phyloP scores from a whole-genome alignment of 2,329 filamentous ascomycete species.

The Myriosclerotinia duriaeana region DNA sequence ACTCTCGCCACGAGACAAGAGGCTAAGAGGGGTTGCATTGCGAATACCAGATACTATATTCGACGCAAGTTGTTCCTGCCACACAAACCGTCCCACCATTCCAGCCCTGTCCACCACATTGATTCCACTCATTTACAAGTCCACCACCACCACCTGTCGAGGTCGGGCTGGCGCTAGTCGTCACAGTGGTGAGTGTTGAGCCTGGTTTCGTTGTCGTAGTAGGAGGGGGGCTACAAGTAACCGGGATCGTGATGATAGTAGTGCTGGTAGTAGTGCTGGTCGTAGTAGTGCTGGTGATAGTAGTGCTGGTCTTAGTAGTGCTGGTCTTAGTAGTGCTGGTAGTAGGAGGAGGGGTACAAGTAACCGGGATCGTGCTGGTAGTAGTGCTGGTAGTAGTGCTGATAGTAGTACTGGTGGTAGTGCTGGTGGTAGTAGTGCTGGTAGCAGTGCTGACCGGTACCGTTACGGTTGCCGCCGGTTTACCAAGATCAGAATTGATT shows the following conservation, averaged over 20 bases:
- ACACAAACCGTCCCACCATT: constrained; percentile 29
- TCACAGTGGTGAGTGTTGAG: constrained; percentile 28
- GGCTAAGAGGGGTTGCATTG: constrained; percentile 27
- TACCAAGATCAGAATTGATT: constrained; percentile 25
- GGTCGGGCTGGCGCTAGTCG: constrained; percentile 19
- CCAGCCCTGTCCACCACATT: constrained; percentile 33
- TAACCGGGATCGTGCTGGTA: not conserved
- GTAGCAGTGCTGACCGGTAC: constrained; percentile 30
- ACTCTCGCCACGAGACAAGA: not conserved
- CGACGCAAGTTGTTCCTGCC: constrained; percentile 27
- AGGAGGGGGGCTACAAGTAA: not conserved
- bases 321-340: constrained; percentile 15
- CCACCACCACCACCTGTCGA: not conserved
- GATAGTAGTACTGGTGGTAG: constrained; percentile 17
- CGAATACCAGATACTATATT: constrained; percentile 30
- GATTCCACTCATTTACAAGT: constrained; percentile 23
- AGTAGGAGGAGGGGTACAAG: not conserved
- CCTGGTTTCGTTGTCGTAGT: constrained; percentile 29
- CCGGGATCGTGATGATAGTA: too few relatives aligned
- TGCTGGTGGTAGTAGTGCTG: constrained; percentile 25
- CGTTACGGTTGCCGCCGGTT: constrained; percentile 17
- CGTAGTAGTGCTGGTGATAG: not conserved
- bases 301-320: not conserved
- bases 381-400: not conserved
- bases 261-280: too few relatives aligned